These are phyloP conservation scores for Botryotinia globosa DNA, from an alignment of 2,329 filamentous ascomycete genomes.

Conservation along the genomic window DNA sequence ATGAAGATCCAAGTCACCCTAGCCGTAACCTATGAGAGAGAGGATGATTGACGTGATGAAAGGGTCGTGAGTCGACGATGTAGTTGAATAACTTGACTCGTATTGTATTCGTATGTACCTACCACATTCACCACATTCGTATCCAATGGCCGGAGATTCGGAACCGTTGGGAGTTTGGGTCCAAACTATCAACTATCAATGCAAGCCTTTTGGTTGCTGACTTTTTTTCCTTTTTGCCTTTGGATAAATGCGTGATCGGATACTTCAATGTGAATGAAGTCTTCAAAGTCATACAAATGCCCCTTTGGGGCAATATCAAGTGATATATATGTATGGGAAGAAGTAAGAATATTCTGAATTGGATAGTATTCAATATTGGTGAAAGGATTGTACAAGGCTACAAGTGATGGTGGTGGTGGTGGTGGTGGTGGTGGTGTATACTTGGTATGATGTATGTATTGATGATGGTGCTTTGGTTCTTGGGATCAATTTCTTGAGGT, in stretches of 20 bases:
- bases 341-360: background rate
- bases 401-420: background rate
- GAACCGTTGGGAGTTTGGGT: background rate
- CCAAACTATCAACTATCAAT: background rate
- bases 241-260: background rate
- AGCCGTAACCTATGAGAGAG: background rate
- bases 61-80: slow-evolving; percentile 30
- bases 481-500: background rate
- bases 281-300: background rate
- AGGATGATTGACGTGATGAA: slow-evolving; percentile 34
- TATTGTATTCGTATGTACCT: background rate
- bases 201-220: background rate
- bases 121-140: background rate
- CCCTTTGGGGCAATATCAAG: background rate
- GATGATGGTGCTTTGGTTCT: background rate
- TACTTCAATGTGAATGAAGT: background rate
- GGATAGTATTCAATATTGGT: background rate
- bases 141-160: background rate
- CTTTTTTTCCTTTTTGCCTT: background rate
- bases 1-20: too few relatives aligned
- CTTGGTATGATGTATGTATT: background rate
- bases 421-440: background rate
- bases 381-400: background rate
- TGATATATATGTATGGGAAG: background rate
- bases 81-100: background rate